A percentile compares a stretch with the other conserved stretches of the same genome.
These are phyloP conservation scores for Athelia psychrophila DNA, from an alignment of 1,284 basidiomycete species.

Conservation along the genomic window DNA sequence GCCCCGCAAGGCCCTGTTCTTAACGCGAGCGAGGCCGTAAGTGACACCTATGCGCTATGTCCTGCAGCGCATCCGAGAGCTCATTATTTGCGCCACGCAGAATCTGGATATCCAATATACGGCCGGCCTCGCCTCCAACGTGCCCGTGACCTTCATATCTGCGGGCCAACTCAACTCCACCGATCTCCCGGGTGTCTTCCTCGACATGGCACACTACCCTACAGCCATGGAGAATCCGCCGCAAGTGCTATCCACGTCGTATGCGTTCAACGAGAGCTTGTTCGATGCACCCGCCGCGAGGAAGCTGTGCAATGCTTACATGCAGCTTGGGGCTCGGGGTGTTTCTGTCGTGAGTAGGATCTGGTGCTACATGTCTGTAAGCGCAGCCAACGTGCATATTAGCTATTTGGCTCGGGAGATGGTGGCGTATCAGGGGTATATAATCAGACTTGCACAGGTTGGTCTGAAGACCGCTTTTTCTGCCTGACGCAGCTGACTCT, in stretches of 20 bases:
- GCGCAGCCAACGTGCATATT: neutral
- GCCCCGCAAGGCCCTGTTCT: constrained; percentile 35
- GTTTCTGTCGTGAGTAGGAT: constrained; percentile 39
- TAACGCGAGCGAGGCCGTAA: constrained; percentile 33
- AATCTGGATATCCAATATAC: constrained; percentile 26
- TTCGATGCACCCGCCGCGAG: constrained; percentile 29
- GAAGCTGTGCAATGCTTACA: constrained; percentile 32
- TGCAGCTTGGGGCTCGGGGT: constrained; percentile 32
- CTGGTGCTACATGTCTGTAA: neutral
- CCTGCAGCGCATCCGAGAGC: neutral
- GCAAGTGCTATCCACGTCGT: constrained; percentile 32
- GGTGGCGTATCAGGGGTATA: constrained; percentile 38
- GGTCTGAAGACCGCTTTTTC: no score
- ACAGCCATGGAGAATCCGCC: constrained; percentile 20
- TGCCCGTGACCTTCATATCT: constrained; percentile 21
- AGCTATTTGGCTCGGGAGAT: constrained; percentile 40
- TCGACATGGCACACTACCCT: constrained; percentile 33
- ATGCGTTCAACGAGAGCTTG: constrained; percentile 28
- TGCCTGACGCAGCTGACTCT: neutral
- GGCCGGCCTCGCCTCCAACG: constrained; percentile 25
- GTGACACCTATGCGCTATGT: neutral
- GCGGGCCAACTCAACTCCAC: constrained; percentile 16
- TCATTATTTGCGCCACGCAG: constrained; percentile 5
- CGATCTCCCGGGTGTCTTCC: constrained; percentile 24
- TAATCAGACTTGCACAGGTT: constrained; percentile 34